phyloP scores from a whole-genome alignment of 1,284 basidiomycete species.

The Cutaneotrichosporon curvatum region DNA sequence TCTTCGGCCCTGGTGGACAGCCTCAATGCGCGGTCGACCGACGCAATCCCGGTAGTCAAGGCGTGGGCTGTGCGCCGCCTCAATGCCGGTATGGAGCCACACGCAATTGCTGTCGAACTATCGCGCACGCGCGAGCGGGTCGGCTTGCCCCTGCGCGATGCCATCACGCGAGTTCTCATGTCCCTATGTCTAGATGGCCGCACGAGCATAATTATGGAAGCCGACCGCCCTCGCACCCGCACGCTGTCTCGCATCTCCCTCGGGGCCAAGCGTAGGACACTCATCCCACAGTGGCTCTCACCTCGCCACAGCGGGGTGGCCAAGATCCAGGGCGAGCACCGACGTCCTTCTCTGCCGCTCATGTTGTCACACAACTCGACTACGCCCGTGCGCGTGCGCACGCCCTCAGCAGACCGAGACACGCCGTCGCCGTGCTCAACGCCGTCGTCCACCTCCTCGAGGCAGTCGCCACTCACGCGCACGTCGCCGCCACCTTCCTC shows the following conservation, averaged over 20 bases:
- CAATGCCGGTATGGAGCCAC: constrained; percentile 13
- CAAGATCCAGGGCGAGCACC: constrained; percentile 14
- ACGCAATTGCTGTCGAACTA: constrained; percentile 13
- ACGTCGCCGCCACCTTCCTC: not conserved
- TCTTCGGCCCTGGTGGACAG: constrained; percentile 22
- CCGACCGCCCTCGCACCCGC: constrained; percentile 1
- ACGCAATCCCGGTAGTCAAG: constrained; percentile 4
- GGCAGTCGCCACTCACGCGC: not conserved
- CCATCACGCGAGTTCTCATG: constrained; percentile 6
- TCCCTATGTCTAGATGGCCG: constrained; percentile 14
- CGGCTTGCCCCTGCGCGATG: no score
- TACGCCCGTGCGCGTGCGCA: no score
- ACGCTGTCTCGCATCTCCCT: constrained; percentile 12
- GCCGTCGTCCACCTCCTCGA: not conserved
- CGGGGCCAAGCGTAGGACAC: constrained; percentile 14
- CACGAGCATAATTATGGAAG: not conserved
- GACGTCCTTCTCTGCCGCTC: constrained; percentile 30
- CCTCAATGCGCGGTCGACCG: constrained; percentile 14
- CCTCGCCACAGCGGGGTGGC: constrained; percentile 13
- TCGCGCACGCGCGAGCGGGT: no score
- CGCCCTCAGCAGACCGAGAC: no score
- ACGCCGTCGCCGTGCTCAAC: constrained; percentile 3
- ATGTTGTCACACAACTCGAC: constrained; percentile 1
- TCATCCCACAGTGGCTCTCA: constrained; percentile 22
- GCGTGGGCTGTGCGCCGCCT: constrained; percentile 27